Base-by-base conservation (phyloP, 495 filamentous ascomycete species). In the Filosporella fistucella region DNA sequence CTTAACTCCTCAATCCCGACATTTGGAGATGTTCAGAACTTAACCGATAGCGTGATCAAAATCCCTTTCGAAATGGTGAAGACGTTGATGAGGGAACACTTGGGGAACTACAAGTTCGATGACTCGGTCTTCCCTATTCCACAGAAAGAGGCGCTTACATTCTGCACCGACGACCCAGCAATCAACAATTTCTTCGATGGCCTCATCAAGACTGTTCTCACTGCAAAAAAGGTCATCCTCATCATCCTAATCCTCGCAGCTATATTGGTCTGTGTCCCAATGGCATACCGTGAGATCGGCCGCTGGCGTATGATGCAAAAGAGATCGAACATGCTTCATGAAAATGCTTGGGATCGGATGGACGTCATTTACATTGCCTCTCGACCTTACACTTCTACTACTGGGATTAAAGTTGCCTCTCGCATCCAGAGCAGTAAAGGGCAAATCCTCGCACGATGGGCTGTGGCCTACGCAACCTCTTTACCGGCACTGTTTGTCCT, bases 291-390 rank as follows among this genome's bases (percentile, higher is more conserved):
- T 2, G 94, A 98, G 64, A 81, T 90, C 42, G 80, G 82, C 32
- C 78, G 85, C 28, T 97, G 83, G 81, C 80, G 79, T 24, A 73
- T 69, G 7, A 85, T 86, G 74, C 77, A 82, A 60, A 64, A 82
- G 47, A 82, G 85, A 25, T 75, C 88, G 12, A 66, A 76, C 38
- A 69, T 89, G 20, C 72, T 95, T 38, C 72, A 70, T 38, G 76
- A 82, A 43, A 66, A 83, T 17, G 75, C 77, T 10, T 71, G 64
- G 45, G 90, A 96, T 54, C 80, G 85, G 2, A 80, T 96, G 75
- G 94, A 97, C 61, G 82, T 91, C 16, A 77, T 95, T 39, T 91
- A 95, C 60, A 86, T 96, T 38, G 80, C 82, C 13, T 94, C 89
- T 16, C 75, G 88, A 3, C 89, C 91, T 5, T 78, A 82, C 50